Evolutionary conservation across 2,329 filamentous ascomycete species (phyloP).

Genomic region (Lasiodiplodia hormozganensis): DNA sequence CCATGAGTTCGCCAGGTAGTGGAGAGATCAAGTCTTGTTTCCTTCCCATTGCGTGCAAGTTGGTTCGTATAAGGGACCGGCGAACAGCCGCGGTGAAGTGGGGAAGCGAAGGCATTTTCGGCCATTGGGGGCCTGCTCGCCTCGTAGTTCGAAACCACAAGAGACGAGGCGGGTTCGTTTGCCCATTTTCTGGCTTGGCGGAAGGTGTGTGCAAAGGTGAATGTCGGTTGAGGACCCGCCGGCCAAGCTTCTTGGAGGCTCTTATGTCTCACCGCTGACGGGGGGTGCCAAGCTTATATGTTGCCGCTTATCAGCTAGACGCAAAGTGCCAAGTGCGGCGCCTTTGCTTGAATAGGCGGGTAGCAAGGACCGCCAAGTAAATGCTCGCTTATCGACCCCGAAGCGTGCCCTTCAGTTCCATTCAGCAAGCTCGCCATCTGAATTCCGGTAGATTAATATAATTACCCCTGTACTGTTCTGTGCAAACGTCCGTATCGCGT

Average conservation of each 20-base stretch:
- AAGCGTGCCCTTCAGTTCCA: too few species aligned
- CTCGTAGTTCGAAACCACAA: background rate
- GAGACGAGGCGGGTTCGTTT: background rate
- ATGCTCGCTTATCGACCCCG: background rate
- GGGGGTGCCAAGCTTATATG: slow-evolving; percentile 11
- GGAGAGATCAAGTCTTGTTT: slow-evolving; percentile 12
- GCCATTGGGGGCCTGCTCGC: background rate
- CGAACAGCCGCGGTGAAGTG: too few species aligned
- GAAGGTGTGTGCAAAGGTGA: background rate
- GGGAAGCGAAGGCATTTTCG: background rate
- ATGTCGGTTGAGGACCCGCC: background rate
- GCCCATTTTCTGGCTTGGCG: background rate
- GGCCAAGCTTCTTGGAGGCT: slow-evolving; percentile 14
- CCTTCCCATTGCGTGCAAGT: background rate
- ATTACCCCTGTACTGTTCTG: too few species aligned
- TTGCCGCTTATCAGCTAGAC: slow-evolving; percentile 7
- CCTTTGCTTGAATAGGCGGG: slow-evolving; percentile 19
- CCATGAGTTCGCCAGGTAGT: background rate
- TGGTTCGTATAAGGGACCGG: background rate
- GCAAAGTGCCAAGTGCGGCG: slow-evolving; percentile 2
- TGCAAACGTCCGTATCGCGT: too few species aligned
- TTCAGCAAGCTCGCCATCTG: too few species aligned
- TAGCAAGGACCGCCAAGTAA: slow-evolving; percentile 8
- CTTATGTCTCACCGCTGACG: background rate
- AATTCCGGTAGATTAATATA: too few species aligned